phyloP scores from a whole-genome alignment of 177 flowering plant species.

The Vitis hybrid region DNA sequence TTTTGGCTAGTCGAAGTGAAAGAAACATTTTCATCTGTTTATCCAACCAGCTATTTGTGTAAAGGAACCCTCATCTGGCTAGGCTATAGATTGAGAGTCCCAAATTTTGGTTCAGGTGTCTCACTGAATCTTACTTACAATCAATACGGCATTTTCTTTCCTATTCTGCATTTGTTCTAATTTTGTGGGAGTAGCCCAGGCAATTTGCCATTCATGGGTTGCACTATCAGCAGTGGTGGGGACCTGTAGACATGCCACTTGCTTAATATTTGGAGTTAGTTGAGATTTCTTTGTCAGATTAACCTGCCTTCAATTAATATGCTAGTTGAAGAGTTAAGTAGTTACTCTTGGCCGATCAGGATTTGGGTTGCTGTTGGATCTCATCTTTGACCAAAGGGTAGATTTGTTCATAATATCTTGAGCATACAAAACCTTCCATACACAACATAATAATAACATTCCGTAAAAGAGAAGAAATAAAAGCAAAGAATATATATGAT shows the following conservation, averaged over 20 bases:
- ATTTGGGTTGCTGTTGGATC: background rate
- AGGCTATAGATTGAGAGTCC: too few relatives aligned
- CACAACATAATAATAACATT: background rate
- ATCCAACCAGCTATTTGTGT: too few relatives aligned
- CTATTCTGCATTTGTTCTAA: background rate
- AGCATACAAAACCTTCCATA: background rate
- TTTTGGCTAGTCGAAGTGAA: too few relatives aligned
- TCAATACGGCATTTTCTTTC: too few relatives aligned
- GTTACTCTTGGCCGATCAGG: too few relatives aligned
- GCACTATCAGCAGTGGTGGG: background rate
- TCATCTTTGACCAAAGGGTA: background rate
- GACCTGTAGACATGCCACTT: background rate
- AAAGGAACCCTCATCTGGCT: too few relatives aligned
- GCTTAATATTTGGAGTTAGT: background rate
- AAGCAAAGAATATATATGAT: background rate
- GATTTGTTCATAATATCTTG: background rate
- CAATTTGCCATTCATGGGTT: background rate
- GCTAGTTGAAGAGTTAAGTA: background rate
- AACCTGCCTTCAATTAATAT: background rate
- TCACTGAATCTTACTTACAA: too few relatives aligned
- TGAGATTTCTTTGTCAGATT: constrained; percentile 1
- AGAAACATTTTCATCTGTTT: too few relatives aligned
- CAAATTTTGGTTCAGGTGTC: too few relatives aligned
- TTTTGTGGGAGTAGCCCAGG: background rate
- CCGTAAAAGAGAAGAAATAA: background rate